These are phyloP conservation scores for Globomyces sp. DNA, from an alignment of 371 early-diverging fungal genomes.

Conservation along the genomic window DNA sequence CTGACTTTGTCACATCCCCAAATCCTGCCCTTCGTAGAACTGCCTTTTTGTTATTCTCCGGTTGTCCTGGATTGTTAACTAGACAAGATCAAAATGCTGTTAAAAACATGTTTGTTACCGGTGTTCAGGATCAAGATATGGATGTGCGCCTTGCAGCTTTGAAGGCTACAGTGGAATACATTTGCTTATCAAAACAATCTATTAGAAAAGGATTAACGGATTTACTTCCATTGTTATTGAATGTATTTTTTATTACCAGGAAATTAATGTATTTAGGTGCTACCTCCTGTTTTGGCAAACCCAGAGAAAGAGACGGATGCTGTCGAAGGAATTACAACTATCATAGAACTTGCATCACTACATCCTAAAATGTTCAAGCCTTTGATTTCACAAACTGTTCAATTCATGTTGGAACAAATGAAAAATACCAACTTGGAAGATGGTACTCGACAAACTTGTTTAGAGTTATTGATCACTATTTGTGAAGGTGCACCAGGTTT, in stretches of 20 bases:
- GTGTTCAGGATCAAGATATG: slow-evolving; percentile 61
- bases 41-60: slow-evolving; percentile 14
- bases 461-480: slow-evolving; percentile 88
- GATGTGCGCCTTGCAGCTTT: slow-evolving; percentile 23
- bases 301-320: slow-evolving; percentile 27
- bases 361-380: slow-evolving; percentile 77
- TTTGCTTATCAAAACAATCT: slow-evolving; percentile 53
- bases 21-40: slow-evolving; percentile 16
- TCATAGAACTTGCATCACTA: slow-evolving; percentile 86
- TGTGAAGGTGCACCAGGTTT: slow-evolving; percentile 81
- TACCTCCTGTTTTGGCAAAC: slow-evolving; percentile 4
- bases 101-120: slow-evolving; percentile 66
- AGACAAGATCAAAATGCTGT: slow-evolving; percentile 69
- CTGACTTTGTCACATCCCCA: slow-evolving; percentile 10
- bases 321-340: slow-evolving; percentile 70
- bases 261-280: too few species aligned
- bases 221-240: slow-evolving; percentile 22
- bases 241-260: neutral
- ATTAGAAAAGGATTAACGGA: slow-evolving; percentile 30
- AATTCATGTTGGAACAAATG: slow-evolving; percentile 73
- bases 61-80: slow-evolving; percentile 28
- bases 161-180: slow-evolving; percentile 80
- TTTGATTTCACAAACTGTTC: slow-evolving; percentile 67
- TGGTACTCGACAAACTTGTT: slow-evolving; percentile 75
- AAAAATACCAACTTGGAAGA: slow-evolving; percentile 59